Evolutionary conservation across 2,329 filamentous ascomycete genomes (phyloP).

Genomic region (Didymella pinodella): DNA sequence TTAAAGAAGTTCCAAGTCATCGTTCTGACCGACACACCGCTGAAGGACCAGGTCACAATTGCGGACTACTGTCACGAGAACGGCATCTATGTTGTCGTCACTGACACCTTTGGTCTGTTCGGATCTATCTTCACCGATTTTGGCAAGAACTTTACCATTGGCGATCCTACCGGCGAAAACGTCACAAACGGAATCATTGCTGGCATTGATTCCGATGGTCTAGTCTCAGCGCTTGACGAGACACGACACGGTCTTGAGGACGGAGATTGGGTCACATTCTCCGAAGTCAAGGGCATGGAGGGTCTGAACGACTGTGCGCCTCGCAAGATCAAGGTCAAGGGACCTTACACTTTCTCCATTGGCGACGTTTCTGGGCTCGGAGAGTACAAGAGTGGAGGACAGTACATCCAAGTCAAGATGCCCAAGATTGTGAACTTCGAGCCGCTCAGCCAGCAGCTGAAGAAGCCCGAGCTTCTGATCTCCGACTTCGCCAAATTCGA

Average conservation of each 20-base stretch:
- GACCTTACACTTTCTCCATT: constrained; percentile 95
- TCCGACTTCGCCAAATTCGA: constrained; percentile 99
- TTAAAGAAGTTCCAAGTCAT: constrained; percentile 93
- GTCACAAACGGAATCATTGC: constrained; percentile 88
- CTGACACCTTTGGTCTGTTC: constrained; percentile 92
- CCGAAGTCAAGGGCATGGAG: constrained; percentile 92
- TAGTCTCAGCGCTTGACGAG: constrained; percentile 94
- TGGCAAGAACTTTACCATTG: constrained; percentile 88
- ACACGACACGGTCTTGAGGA: constrained; percentile 94
- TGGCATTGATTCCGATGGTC: constrained; percentile 84
- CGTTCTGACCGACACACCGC: constrained; percentile 83
- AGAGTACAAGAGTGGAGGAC: constrained; percentile 84
- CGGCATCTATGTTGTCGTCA: constrained; percentile 86
- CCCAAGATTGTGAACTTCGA: constrained; percentile 93
- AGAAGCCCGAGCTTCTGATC: constrained; percentile 86
- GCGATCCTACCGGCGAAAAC: constrained; percentile 90
- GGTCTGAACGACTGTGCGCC: constrained; percentile 82
- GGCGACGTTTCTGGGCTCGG: constrained; percentile 89
- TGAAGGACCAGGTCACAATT: constrained; percentile 82
- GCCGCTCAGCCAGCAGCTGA: constrained; percentile 76
- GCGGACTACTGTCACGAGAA: constrained; percentile 95
- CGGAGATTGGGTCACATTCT: constrained; percentile 95
- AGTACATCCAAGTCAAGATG: constrained; percentile 98
- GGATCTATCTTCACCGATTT: constrained; percentile 98
- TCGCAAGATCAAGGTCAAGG: constrained; percentile 91